Conservation (phyloP, 2,329 filamentous ascomycete genomes). For the Paraphoma chrysanthemicola region DNA sequence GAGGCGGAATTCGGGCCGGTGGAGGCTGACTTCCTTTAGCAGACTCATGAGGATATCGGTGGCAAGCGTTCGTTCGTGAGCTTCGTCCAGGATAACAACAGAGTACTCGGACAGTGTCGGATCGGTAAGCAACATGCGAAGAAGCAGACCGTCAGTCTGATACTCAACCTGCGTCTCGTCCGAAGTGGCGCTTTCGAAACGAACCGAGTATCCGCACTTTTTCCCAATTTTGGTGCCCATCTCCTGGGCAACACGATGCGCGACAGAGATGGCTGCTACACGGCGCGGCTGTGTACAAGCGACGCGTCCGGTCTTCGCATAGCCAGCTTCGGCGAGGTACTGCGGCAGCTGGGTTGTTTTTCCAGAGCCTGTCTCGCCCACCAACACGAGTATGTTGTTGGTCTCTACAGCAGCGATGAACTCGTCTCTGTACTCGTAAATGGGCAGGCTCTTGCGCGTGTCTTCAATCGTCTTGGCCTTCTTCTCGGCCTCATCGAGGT, state of each 20-base stretch:
- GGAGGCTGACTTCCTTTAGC: constrained; percentile 85
- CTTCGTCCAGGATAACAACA: constrained; percentile 95
- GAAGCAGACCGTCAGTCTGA: constrained; percentile 95
- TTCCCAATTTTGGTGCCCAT: constrained; percentile 88
- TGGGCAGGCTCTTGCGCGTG: constrained; percentile 86
- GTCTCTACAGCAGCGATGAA: constrained; percentile 86
- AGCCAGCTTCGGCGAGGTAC: constrained; percentile 75
- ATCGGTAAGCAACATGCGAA: constrained; percentile 88
- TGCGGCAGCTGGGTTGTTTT: constrained; percentile 97
- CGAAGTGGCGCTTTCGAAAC: constrained; percentile 86
- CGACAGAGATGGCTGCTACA: constrained; percentile 97
- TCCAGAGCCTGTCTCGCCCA: constrained; percentile 92
- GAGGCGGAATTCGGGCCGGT: constrained; percentile 84
- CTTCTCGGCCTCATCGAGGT: constrained; percentile 87
- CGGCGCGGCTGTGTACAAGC: constrained; percentile 93
- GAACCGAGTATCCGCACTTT: constrained; percentile 92
- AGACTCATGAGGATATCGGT: constrained; percentile 90
- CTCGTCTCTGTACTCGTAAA: constrained; percentile 85
- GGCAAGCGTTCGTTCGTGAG: constrained; percentile 89
- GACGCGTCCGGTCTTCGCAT: constrained; percentile 73
- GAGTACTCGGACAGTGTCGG: constrained; percentile 84
- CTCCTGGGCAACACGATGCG: constrained; percentile 94
- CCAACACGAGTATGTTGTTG: constrained; percentile 87
- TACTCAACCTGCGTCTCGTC: constrained; percentile 94
- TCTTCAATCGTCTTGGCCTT: constrained; percentile 90